These are phyloP conservation scores for Coemansia sp. DNA, from an alignment of 192 early-diverging fungal genomes.

Conservation along the genomic window DNA sequence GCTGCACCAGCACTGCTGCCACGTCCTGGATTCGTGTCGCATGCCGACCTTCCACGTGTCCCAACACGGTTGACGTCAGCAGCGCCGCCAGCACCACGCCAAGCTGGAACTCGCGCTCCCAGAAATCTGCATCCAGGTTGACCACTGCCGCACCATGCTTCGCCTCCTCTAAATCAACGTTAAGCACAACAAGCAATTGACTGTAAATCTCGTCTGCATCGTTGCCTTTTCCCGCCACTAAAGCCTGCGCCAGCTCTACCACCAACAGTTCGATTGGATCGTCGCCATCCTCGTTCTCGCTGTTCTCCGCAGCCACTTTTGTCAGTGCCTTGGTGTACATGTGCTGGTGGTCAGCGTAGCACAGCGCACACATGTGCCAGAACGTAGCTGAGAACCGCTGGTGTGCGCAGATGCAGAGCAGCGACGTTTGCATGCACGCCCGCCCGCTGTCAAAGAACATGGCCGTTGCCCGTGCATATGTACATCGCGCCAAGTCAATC, in stretches of 20 bases:
- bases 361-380: slow-evolving; percentile 41
- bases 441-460: slow-evolving; percentile 33
- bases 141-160: neutral
- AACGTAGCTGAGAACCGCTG: slow-evolving; percentile 31
- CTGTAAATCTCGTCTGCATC: neutral
- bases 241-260: slow-evolving; percentile 14
- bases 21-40: slow-evolving; percentile 21
- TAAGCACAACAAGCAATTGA: slow-evolving; percentile 13
- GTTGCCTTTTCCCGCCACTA: neutral
- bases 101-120: slow-evolving; percentile 44
- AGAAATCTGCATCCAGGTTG: slow-evolving; percentile 32
- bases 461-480: slow-evolving; percentile 31
- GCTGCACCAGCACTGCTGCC: slow-evolving; percentile 26
- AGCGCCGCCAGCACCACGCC: slow-evolving; percentile 32
- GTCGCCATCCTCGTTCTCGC: slow-evolving; percentile 1
- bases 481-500: slow-evolving; percentile 22
- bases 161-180: slow-evolving; percentile 22
- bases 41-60: neutral
- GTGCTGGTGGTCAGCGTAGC: slow-evolving; percentile 16
- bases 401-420: slow-evolving; percentile 24
- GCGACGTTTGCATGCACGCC: slow-evolving; percentile 30
- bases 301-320: neutral
- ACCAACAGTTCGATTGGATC: slow-evolving; percentile 33
- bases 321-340: neutral
- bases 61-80: slow-evolving; percentile 4